Percentiles rank a stretch among this genome's conserved stretches.
These are phyloP conservation scores for Skeletonema tropicum DNA, from an alignment of 108 stramenopile genomes.

Conservation along the genomic window DNA sequence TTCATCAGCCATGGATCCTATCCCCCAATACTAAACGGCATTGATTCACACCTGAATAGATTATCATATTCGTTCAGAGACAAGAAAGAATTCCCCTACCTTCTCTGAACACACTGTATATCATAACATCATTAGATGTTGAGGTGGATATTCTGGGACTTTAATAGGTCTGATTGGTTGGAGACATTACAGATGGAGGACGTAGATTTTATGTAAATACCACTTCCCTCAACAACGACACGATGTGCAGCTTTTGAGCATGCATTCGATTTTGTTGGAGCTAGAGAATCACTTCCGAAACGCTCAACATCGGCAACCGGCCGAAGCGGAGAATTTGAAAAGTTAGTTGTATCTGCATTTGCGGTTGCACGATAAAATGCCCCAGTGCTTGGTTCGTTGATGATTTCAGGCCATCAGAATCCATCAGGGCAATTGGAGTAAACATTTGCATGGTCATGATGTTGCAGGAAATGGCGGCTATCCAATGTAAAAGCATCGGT, in stretches of 20 bases:
- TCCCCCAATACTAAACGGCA: slow-evolving; percentile 64
- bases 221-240: slow-evolving; percentile 53
- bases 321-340: slow-evolving; percentile 70
- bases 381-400: slow-evolving; percentile 81
- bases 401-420: slow-evolving; percentile 70
- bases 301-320: slow-evolving; percentile 62
- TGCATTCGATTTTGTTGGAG: slow-evolving; percentile 48
- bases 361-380: slow-evolving; percentile 72
- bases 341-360: slow-evolving; percentile 74
- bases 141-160: slow-evolving; percentile 36
- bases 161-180: slow-evolving; percentile 73
- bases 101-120: slow-evolving; percentile 62
- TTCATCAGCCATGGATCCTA: slow-evolving; percentile 62
- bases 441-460: too few species aligned
- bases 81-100: slow-evolving; percentile 70
- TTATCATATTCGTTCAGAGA: slow-evolving; percentile 51
- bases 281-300: slow-evolving; percentile 44
- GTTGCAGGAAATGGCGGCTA: too few species aligned
- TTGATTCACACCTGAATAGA: slow-evolving; percentile 67
- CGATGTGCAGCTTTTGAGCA: slow-evolving; percentile 51
- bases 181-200: slow-evolving; percentile 69
- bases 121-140: slow-evolving; percentile 53
- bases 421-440: too few species aligned
- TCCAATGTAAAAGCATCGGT: too few species aligned
- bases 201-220: slow-evolving; percentile 58